phyloP scores from a whole-genome alignment of 1,284 basidiomycete genomes.

The Apiotrichum akiyoshidainum region DNA sequence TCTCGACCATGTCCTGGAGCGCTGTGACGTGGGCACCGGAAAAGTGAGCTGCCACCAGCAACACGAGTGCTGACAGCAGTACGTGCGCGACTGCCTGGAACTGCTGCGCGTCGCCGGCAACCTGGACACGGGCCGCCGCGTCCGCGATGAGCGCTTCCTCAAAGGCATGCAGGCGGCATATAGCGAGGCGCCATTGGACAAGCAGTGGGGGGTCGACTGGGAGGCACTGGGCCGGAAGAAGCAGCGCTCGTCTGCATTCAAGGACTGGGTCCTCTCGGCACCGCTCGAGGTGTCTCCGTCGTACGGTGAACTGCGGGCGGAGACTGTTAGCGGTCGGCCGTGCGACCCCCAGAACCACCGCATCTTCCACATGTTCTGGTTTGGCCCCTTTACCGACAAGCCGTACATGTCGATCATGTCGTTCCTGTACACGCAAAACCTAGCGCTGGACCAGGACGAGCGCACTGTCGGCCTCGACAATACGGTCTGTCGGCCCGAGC shows the following conservation, averaged over 20 bases:
- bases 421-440: conserved; percentile 76
- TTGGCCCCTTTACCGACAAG: conserved; percentile 77
- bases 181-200: conserved; percentile 16
- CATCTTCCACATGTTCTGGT: conserved; percentile 83
- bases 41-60: conserved; percentile 57
- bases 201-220: conserved; percentile 6
- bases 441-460: conserved; percentile 59
- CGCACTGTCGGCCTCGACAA: conserved; percentile 21
- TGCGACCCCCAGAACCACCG: conserved; percentile 70
- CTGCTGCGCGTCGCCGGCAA: conserved; percentile 65
- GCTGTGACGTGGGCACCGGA: conserved; percentile 77
- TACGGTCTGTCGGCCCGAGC: conserved; percentile 64
- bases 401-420: conserved; percentile 74
- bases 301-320: conserved; percentile 41
- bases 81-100: conserved; percentile 73
- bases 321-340: conserved; percentile 25
- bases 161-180: conserved; percentile 56
- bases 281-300: conserved; percentile 32
- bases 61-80: conserved; percentile 53
- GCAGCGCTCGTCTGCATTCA: not conserved
- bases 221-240: not conserved
- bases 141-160: conserved; percentile 62
- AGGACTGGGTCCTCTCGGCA: conserved; percentile 32
- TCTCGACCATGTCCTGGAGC: conserved; percentile 78
- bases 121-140: conserved; percentile 60